phyloP scores from a whole-genome alignment of 371 early-diverging fungal species.

The Mortierella sp. region DNA sequence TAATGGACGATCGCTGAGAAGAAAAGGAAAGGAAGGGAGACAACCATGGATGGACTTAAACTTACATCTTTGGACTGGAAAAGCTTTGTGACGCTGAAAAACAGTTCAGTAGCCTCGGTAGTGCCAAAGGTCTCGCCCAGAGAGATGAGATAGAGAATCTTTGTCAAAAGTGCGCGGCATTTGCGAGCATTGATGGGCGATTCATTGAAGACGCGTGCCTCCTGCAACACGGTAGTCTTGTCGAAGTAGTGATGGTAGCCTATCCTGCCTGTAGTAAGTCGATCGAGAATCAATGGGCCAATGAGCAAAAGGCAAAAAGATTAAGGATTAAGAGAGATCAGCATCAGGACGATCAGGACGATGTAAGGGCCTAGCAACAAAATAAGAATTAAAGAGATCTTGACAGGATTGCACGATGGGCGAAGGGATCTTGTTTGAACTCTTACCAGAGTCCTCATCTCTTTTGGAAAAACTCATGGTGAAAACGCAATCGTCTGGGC shows the following conservation, averaged over 20 bases:
- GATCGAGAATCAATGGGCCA: not conserved
- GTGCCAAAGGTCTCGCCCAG: slow-evolving; percentile 90
- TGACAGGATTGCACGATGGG: not conserved
- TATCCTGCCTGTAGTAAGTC: slow-evolving; percentile 41
- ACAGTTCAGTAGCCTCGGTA: slow-evolving; percentile 96
- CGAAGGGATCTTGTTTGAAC: not conserved
- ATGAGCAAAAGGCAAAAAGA: not conserved
- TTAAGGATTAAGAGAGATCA: slow-evolving; percentile 7
- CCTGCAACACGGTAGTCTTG: slow-evolving; percentile 95
- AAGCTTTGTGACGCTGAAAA: slow-evolving; percentile 97
- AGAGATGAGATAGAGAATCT: slow-evolving; percentile 93
- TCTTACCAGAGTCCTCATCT: slow-evolving; percentile 67
- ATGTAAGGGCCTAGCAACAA: not conserved
- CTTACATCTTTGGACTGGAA: slow-evolving; percentile 97
- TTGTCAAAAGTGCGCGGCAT: slow-evolving; percentile 92
- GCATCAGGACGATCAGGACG: not conserved
- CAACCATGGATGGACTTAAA: not conserved
- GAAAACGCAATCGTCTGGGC: slow-evolving; percentile 27
- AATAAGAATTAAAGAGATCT: not conserved
- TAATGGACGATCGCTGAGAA: not conserved
- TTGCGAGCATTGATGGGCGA: slow-evolving; percentile 95
- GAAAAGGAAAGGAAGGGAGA: not conserved
- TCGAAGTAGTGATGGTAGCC: slow-evolving; percentile 71
- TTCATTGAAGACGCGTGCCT: slow-evolving; percentile 96
- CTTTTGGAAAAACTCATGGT: slow-evolving; percentile 75